These are phyloP conservation scores for Myriosclerotinia scirpicola DNA, from an alignment of 2,329 filamentous ascomycete species.

Conservation along the genomic window DNA sequence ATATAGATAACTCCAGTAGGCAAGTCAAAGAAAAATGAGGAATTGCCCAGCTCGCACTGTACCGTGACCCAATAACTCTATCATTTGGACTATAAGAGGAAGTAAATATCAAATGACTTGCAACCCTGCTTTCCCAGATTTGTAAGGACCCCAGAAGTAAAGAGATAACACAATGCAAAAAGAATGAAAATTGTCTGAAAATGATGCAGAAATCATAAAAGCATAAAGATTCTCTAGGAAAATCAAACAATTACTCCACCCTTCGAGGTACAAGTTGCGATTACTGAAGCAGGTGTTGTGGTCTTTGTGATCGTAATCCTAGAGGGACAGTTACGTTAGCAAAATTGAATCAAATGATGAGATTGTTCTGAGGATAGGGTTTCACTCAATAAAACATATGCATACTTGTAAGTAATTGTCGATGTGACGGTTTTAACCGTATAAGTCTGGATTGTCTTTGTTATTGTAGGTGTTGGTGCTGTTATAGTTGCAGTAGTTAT, in stretches of 20 bases:
- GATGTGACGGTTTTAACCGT: slow-evolving; percentile 4
- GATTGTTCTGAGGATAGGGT: no score
- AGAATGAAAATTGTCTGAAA: not conserved
- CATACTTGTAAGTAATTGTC: slow-evolving; percentile 19
- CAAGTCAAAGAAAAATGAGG: not conserved
- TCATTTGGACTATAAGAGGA: not conserved
- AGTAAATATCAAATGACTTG: not conserved
- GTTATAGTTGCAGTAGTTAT: slow-evolving; percentile 17
- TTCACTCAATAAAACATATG: slow-evolving; percentile 9
- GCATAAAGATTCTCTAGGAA: not conserved
- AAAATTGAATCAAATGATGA: not conserved
- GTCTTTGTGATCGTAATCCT: slow-evolving; percentile 21
- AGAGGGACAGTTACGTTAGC: not conserved
- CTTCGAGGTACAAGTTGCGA: slow-evolving; percentile 12
- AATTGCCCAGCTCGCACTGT: not conserved
- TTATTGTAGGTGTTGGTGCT: slow-evolving; percentile 17
- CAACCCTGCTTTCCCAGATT: not conserved
- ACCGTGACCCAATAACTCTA: not conserved
- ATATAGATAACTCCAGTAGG: not conserved
- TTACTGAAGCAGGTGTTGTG: slow-evolving; percentile 14
- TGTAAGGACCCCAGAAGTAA: not conserved
- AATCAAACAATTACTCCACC: slow-evolving; percentile 13
- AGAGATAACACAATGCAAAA: not conserved
- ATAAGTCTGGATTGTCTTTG: slow-evolving; percentile 1
- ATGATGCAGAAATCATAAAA: not conserved